Base-by-base conservation (phyloP, 2,329 filamentous ascomycete species). In the Scortechinia acanthostroma region DNA sequence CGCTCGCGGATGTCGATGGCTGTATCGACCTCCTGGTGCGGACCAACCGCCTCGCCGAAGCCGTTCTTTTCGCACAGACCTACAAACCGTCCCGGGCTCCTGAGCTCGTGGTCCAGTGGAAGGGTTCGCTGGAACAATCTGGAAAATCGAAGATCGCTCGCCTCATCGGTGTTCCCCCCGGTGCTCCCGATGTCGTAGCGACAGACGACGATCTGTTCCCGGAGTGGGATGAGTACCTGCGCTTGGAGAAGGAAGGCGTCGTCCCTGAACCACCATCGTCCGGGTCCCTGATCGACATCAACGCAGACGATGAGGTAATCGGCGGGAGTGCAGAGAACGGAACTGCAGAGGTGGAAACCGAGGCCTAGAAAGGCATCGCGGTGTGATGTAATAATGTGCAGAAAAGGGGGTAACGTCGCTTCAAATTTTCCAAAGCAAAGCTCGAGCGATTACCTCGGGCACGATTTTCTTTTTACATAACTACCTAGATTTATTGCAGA, bases 211-310 rank as follows among this genome's bases (percentile, higher is more conserved):
- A 95, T 2, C 75, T 98, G 53, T 98, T 98, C 68, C 91, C 91
- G 0, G 89, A 96, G 57, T 98, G 93, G 93, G 87, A 95, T 3
- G 86, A 93, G 63, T 96, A 88, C 71, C 60, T 97, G 54, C 75
- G 77, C 57, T 61, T 95, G 50, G 93, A 97, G 69, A 77, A 75
- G 48, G 83, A 90, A 54, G 86, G 86, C 2, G 73, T 10, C 20
- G 35, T 19, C 35, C 10, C 25, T 30, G 35, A 40, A 17, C 35
- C 35, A 6, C 35, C 35, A 19, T 40, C 35, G 35, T 40, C 35
- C 14, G 35, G 20, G 20, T 40, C 35, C 10, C 17, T 40, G 6
- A 40, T 40, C 17, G 35, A 40, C 35, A 19, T 40, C 17, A 19
- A 40, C 6, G 17, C 35, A 19, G 35, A 40, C 17, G 35, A 40